Conservation (phyloP, 495 filamentous ascomycete genomes). For the Lepidopterella palustris region DNA sequence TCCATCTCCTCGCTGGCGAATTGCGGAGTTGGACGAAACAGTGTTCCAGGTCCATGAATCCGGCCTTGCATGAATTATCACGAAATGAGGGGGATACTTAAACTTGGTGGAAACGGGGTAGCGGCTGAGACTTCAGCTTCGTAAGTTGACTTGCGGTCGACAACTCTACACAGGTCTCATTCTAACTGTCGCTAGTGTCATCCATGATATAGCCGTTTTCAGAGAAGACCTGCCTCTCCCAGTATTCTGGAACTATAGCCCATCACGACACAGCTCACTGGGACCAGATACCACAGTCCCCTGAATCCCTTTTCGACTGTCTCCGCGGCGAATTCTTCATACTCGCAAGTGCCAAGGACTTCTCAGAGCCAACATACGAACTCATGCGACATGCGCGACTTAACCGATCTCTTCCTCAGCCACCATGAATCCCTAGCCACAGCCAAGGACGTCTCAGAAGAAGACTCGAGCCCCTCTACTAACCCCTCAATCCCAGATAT, state of each 20-base stretch:
- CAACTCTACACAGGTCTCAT: no score
- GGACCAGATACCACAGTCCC: no score
- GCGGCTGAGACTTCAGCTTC: constrained; percentile 13
- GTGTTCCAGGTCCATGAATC: constrained; percentile 18
- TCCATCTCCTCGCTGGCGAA: constrained; percentile 21
- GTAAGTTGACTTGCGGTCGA: constrained; percentile 10
- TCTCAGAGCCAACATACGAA: constrained; percentile 15
- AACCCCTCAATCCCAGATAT: no score
- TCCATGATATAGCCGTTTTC: neutral
- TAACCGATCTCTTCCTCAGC: constrained; percentile 20
- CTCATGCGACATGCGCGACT: constrained; percentile 23
- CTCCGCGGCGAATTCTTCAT: constrained; percentile 16
- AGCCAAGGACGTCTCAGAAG: no score
- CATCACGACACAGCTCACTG: neutral
- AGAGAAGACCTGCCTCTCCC: constrained; percentile 10
- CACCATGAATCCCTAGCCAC: no score
- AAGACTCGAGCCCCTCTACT: no score
- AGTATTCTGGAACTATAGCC: constrained; percentile 15
- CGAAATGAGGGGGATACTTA: constrained; percentile 12
- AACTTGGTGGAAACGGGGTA: constrained; percentile 7
- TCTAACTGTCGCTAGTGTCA: neutral
- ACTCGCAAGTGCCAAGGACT: neutral
- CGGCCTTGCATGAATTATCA: constrained; percentile 20
- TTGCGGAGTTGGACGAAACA: constrained; percentile 25
- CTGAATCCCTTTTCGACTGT: constrained; percentile 21